Conservation (phyloP, 2,329 filamentous ascomycete species). For the Beauveria caledonica region DNA sequence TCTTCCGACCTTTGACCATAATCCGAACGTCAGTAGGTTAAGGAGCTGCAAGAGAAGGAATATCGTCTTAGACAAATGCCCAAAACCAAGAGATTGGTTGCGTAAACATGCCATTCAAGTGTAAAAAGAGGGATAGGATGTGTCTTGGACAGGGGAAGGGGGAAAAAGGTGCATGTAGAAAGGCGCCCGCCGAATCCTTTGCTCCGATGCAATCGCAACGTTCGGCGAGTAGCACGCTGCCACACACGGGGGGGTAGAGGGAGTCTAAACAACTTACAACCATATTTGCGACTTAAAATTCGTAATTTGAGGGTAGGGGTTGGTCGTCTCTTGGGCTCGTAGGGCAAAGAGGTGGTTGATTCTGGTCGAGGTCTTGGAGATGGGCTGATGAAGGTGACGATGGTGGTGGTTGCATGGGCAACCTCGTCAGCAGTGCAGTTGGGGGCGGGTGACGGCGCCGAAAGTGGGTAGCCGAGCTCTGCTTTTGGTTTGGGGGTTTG, state of each 20-base stretch:
- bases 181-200: background rate
- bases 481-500: background rate
- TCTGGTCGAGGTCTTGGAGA: background rate
- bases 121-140: no score
- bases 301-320: background rate
- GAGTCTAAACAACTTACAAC: conserved; percentile 1
- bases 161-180: no score
- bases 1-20: conserved; percentile 77
- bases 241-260: background rate
- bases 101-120: background rate
- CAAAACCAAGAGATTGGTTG: background rate
- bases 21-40: conserved; percentile 60
- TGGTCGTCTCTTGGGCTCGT: background rate
- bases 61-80: conserved; percentile 25
- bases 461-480: conserved; percentile 1
- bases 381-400: conserved; percentile 1
- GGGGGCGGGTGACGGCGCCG: background rate
- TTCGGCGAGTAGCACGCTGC: background rate
- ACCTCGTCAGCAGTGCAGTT: conserved; percentile 7
- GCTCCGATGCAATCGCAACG: background rate
- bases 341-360: background rate
- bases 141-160: background rate
- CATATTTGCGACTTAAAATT: background rate
- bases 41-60: conserved; percentile 40
- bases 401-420: conserved; percentile 11